Base-by-base conservation (phyloP, 805 yeast species). In the Wickerhamiella dianesei region DNA sequence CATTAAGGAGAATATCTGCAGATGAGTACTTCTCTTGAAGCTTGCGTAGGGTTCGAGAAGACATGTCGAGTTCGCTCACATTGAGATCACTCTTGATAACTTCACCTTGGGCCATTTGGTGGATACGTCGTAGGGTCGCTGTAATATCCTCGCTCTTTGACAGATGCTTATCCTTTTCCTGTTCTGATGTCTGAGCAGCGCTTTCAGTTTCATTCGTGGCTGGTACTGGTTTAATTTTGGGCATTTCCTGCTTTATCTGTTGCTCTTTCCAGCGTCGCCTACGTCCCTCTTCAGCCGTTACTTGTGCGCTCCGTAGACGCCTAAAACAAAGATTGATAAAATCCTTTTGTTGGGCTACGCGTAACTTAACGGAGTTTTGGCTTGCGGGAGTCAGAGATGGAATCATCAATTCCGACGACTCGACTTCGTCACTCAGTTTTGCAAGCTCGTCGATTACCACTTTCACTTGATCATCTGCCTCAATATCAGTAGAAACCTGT, bases 81-180 rank as follows among this genome's bases (percentile, higher is more conserved):
- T 67, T 65, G 36, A 65, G 49, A 36, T 58, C 57, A 2, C 65
- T 58, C 44, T 63, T 62, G 21, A 64, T 51, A n/a, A 66, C 59
- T 48, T 67, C 70, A 17, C 61, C 58, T 48, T 63, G 67, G 32
- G 69, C 67, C 57, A 67, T 48, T 19, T 50, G 55, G 42, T 58
- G 66, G 43, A 65, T 58, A 16, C 67, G 56, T 16, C 56, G 52
- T 41, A 63, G 53, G 9, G 59, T 53, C 17, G 52, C 48, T 1
- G 66, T 59, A 17, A 64, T 59, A 25, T 54, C 54, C 44, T 59
- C 59, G 22, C 62, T 43, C 13, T 45, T 51, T 3, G 57, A 2
- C n/a, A 51, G 56, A 44, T 40, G 52, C 44, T 3, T 47, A 36
- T 50, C 36, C 40, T 35, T 44, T 20, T 40, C 49, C 16, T 29